Evolutionary conservation across 108 stramenopile genomes (phyloP), one percentile per base, ranked within the genome.

Genomic region (Discostella pseudostelligera): DNA sequence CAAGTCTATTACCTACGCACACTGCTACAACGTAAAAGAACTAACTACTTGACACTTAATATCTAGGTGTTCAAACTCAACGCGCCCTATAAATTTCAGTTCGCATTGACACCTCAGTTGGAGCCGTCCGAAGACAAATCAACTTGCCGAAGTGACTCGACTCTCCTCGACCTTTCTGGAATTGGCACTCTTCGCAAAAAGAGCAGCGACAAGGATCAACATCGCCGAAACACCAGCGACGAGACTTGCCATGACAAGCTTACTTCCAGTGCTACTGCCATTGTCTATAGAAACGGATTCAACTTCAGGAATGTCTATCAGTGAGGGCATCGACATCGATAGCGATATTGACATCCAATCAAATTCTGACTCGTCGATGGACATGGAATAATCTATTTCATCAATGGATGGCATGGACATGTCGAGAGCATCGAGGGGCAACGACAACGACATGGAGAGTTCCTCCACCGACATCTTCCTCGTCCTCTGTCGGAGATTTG

Each of bases 221-320:
- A 59, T 13, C 13, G 59, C 59, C 10, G 59, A 59, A 5, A 43
- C 12, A n/a, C 59, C 59, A 28, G 40, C 59, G 7, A 59, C 36
- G 19, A 59, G 19, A 12, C 43, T 26, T 17, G 59, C 59, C 19
- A 42, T 9, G 3, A 59, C 39, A 17, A 59, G 59, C 25, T 8
- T 43, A 1, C 25, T 43, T 14, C 59, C 44, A 25, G 12, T 53
- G 59, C 26, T 12, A 55, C 17, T 55, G 8, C 54, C 54, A 36
- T 55, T 26, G 32, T 17, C 54, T 21, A n/a, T 13, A 12, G 54
- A 29, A 16, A 21, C 29, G 35, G 4, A 16, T 12, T 16, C 35
- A 1, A 5, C 29, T 8, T 4, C 3, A 10, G 54, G 54, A 55
- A 35, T 1, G 4, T 36, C 32, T 35, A 16, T 36, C 42, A 43